Conservation (phyloP, 2,329 filamentous ascomycete genomes). For the Talaromyces pinophilus region DNA sequence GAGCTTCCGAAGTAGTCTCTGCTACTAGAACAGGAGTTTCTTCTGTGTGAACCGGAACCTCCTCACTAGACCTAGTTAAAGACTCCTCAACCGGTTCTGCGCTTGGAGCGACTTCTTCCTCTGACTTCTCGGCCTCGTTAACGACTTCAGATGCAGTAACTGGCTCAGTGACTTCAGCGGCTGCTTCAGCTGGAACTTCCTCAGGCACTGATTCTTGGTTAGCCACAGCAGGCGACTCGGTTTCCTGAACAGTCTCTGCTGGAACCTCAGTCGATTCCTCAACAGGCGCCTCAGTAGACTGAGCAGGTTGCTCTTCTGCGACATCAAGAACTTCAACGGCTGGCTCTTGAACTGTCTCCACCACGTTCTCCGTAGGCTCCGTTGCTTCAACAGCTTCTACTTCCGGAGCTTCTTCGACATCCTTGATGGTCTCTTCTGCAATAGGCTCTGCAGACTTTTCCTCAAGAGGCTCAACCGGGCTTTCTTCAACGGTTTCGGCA, state of each 20-base stretch:
- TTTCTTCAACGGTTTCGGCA: not conserved
- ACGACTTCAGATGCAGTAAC: not conserved
- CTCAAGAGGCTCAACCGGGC: not conserved
- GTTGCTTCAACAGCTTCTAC: not conserved
- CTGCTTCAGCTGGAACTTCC: conserved; percentile 14
- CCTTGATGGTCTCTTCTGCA: conserved; percentile 4
- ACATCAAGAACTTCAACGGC: not conserved
- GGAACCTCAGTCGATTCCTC: not conserved
- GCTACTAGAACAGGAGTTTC: conserved; percentile 3
- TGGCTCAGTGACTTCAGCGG: conserved; percentile 16
- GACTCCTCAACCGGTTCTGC: not conserved
- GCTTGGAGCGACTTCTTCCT: not conserved
- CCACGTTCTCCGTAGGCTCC: not conserved
- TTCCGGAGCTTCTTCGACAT: conserved; percentile 17
- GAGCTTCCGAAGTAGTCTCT: conserved; percentile 14
- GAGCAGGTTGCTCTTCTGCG: conserved; percentile 10
- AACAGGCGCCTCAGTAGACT: not conserved
- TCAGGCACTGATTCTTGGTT: conserved; percentile 15
- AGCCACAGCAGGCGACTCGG: not conserved
- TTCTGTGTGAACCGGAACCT: not conserved
- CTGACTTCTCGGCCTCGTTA: conserved; percentile 6
- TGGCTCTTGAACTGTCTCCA: not conserved
- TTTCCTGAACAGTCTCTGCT: not conserved
- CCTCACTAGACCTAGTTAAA: not conserved
- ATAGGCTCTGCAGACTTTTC: not conserved